Conservation (phyloP, 2,329 filamentous ascomycete species). For the Cercospora sp. region DNA sequence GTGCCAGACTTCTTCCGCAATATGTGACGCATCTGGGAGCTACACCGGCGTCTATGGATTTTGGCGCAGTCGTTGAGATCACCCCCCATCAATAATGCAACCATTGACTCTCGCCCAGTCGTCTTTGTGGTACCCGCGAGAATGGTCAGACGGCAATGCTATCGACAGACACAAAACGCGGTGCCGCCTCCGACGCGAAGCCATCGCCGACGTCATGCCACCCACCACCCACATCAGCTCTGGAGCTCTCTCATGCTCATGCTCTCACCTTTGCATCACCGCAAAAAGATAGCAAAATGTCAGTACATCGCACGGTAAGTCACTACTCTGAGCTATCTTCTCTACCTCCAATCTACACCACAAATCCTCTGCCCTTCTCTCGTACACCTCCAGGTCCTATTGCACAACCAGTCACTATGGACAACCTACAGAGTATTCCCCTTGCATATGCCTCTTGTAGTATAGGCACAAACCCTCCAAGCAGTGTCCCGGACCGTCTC, state of each 20-base stretch:
- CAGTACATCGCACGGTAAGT: background rate
- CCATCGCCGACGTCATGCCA: background rate
- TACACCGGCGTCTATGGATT: no score
- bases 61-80: no score
- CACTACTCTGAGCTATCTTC: background rate
- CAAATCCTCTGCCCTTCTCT: background rate
- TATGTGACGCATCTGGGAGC: no score
- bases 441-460: constrained; percentile 59
- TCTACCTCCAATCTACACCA: background rate
- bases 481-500: constrained; percentile 61
- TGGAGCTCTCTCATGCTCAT: background rate
- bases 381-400: background rate
- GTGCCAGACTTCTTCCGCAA: no score
- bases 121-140: no score
- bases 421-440: constrained; percentile 43
- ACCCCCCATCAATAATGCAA: no score
- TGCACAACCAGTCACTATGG: constrained; percentile 13
- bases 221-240: background rate
- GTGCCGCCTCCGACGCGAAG: background rate
- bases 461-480: constrained; percentile 50
- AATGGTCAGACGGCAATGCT: no score
- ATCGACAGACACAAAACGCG: no score
- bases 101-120: no score
- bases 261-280: background rate
- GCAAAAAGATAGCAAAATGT: background rate